Percentiles rank a stretch among this genome's conserved stretches.
Conservation (phyloP, 495 filamentous ascomycete species). For the Durotheca rogersii region DNA sequence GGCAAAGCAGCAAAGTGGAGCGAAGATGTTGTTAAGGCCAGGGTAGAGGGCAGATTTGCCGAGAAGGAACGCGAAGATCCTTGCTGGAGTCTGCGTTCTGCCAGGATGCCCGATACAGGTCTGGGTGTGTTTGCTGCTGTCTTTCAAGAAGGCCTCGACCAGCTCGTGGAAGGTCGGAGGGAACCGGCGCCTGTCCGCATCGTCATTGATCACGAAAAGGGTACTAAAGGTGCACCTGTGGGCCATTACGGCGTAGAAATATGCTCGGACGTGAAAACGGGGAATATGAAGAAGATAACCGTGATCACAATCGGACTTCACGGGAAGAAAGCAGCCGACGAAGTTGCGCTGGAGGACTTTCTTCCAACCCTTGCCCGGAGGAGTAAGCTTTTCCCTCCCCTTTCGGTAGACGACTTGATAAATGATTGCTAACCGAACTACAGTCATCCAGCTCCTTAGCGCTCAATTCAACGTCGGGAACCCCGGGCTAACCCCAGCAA, state of each 20-base stretch:
- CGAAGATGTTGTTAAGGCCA: slow-evolving; percentile 85
- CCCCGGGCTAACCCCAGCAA: slow-evolving; percentile 59
- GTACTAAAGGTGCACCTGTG: slow-evolving; percentile 57
- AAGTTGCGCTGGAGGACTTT: slow-evolving; percentile 66
- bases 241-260: slow-evolving; percentile 71
- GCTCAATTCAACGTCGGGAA: slow-evolving; percentile 71
- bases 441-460: slow-evolving; percentile 64
- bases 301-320: slow-evolving; percentile 63
- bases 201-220: slow-evolving; percentile 60
- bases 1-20: slow-evolving; percentile 72
- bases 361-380: slow-evolving; percentile 67
- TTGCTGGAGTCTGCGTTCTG: slow-evolving; percentile 74
- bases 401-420: background rate
- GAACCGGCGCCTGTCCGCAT: slow-evolving; percentile 61
- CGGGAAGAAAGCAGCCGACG: slow-evolving; percentile 64
- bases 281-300: slow-evolving; percentile 43
- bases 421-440: slow-evolving; percentile 20
- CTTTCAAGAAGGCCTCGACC: slow-evolving; percentile 64
- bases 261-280: slow-evolving; percentile 53
- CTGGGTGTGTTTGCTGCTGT: slow-evolving; percentile 72
- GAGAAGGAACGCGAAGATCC: slow-evolving; percentile 75
- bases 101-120: slow-evolving; percentile 57
- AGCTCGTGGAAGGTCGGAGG: slow-evolving; percentile 55
- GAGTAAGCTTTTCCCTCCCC: slow-evolving; percentile 55
- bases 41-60: slow-evolving; percentile 78